Percentiles rank a stretch among this genome's conserved stretches.
Conservation (phyloP, 2,329 filamentous ascomycete genomes). For the Pyricularia sp. region DNA sequence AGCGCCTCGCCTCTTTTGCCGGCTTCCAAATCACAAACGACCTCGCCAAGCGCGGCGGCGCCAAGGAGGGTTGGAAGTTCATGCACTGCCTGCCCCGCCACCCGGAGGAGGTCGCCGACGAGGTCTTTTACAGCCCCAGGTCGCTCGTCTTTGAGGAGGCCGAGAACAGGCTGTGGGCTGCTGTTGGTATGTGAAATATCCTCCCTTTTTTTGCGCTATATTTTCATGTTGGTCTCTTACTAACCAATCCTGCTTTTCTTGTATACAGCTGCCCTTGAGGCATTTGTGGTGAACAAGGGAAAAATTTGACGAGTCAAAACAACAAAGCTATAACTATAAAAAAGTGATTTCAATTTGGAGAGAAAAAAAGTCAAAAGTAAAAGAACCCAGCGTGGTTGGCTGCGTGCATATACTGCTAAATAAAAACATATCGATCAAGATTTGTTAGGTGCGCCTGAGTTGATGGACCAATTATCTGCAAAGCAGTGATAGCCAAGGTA, state of each 20-base stretch:
- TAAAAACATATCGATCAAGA: not conserved
- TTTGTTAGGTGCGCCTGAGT: not conserved
- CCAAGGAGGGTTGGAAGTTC: constrained; percentile 85
- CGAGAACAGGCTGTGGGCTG: constrained; percentile 88
- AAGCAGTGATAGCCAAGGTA: not conserved
- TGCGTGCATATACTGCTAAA: not conserved
- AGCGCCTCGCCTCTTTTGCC: constrained; percentile 66
- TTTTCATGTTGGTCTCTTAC: not conserved
- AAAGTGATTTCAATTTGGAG: not conserved
- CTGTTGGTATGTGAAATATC: constrained; percentile 46
- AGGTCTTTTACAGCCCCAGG: constrained; percentile 79
- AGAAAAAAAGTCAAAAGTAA: not conserved
- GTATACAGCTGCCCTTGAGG: constrained; percentile 56
- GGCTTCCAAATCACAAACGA: constrained; percentile 88
- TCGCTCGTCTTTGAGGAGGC: constrained; percentile 89
- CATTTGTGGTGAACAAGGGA: constrained; percentile 89
- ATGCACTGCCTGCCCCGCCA: constrained; percentile 97
- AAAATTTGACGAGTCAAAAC: constrained; percentile 34
- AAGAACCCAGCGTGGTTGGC: too few species aligned
- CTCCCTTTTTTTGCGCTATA: not conserved
- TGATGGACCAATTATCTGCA: not conserved
- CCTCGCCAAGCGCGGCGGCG: constrained; percentile 70
- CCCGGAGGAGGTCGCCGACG: constrained; percentile 82
- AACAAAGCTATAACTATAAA: not conserved
- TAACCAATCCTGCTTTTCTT: not conserved